phyloP scores from a whole-genome alignment of 805 yeast species.

The Cyberlindnera euphorbiiphila region DNA sequence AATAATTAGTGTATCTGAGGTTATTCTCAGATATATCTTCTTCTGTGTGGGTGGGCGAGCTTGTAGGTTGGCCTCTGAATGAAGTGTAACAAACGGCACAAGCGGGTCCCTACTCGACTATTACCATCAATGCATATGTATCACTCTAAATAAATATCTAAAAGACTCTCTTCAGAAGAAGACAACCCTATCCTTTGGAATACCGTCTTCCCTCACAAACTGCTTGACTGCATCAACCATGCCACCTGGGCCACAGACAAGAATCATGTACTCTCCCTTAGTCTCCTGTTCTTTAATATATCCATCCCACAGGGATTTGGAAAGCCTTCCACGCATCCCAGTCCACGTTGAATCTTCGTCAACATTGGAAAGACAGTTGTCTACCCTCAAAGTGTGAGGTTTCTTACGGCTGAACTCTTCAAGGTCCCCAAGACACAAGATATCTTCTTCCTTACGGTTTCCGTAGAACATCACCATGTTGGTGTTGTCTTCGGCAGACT shows the following conservation, averaged over 20 bases:
- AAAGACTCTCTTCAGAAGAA: constrained; percentile 15
- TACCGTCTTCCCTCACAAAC: constrained; percentile 52
- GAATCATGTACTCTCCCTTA: constrained; percentile 51
- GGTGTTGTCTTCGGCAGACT: constrained; percentile 54
- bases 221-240: constrained; percentile 54
- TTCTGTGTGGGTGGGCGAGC: too few relatives aligned
- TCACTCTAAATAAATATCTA: too few relatives aligned
- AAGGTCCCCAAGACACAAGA: constrained; percentile 60
- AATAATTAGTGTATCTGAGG: too few relatives aligned
- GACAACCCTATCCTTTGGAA: constrained; percentile 21
- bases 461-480: constrained; percentile 59
- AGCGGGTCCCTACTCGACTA: too few relatives aligned
- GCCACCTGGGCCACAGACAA: constrained; percentile 67
- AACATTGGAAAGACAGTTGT: constrained; percentile 47
- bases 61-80: too few relatives aligned
- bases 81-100: too few relatives aligned
- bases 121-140: too few relatives aligned
- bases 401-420: constrained; percentile 58
- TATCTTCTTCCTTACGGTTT: constrained; percentile 68
- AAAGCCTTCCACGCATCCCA: constrained; percentile 53
- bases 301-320: constrained; percentile 47
- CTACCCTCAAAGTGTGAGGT: constrained; percentile 50
- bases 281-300: constrained; percentile 43
- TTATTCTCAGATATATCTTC: too few relatives aligned
- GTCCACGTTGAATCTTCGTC: constrained; percentile 45